phyloP scores from a whole-genome alignment of 345 rosid species.

The thale cress (Arabidopsis thaliana) region TAIR10.1 NC_003076.8:23203501-23204000 shows the following conservation, averaged over 20 bases:
- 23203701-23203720: constrained; percentile 43
- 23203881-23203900: constrained; percentile 26
- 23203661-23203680: constrained; percentile 28
- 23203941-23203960: background rate
- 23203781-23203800: background rate
- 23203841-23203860: background rate
- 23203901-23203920: background rate
- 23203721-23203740: constrained; percentile 48
- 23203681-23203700: background rate
- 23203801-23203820: background rate
- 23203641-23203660: background rate
- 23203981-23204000: background rate
- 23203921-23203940: too few relatives aligned
- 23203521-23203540: constrained; percentile 34
- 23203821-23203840: background rate
- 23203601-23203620: constrained; percentile 6
- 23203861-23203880: constrained; percentile 30
- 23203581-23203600: background rate
- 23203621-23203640: background rate
- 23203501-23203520: constrained; percentile 17
- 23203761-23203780: background rate
- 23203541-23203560: constrained; percentile 48
- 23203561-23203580: constrained; percentile 37
- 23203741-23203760: background rate
- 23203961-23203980: too few relatives aligned